Conservation (phyloP, 1,284 basidiomycete species). For the Ceratobasidium sp. region DNA sequence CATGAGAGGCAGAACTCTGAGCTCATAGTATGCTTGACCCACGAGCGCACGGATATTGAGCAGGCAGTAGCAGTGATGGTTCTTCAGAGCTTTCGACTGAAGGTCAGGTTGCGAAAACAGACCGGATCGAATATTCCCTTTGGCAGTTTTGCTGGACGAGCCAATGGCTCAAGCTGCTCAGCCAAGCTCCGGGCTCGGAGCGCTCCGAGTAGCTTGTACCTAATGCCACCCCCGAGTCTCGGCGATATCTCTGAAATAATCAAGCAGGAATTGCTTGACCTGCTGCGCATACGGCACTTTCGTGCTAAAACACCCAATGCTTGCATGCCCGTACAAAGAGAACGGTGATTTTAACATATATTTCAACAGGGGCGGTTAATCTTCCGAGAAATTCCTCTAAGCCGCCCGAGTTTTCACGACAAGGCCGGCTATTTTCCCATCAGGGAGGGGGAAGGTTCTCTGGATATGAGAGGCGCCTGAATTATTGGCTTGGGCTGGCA, state of each 20-base stretch:
- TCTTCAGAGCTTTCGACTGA: too few species aligned
- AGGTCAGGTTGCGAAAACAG: too few species aligned
- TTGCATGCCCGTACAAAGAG: too few species aligned
- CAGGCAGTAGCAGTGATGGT: too few species aligned
- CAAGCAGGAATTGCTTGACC: not conserved
- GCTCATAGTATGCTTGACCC: too few species aligned
- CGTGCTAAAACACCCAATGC: too few species aligned
- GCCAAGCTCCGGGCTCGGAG: not conserved
- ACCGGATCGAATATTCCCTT: not conserved
- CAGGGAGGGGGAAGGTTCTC: not conserved
- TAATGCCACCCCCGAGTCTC: not conserved
- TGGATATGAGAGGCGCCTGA: not conserved
- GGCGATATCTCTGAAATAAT: not conserved
- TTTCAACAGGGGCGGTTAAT: not conserved
- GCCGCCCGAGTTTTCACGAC: constrained; percentile 15
- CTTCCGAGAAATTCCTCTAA: not conserved
- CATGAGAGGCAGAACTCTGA: too few species aligned
- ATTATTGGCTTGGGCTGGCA: not conserved
- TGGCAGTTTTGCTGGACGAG: not conserved
- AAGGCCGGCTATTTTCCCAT: constrained; percentile 14
- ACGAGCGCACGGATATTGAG: too few species aligned
- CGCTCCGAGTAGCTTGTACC: not conserved
- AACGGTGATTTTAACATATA: not conserved
- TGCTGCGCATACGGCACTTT: not conserved
- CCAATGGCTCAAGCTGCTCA: not conserved